These are phyloP conservation scores for Cryphonectria japonica DNA, from an alignment of 2,329 filamentous ascomycete genomes.

Conservation along the genomic window DNA sequence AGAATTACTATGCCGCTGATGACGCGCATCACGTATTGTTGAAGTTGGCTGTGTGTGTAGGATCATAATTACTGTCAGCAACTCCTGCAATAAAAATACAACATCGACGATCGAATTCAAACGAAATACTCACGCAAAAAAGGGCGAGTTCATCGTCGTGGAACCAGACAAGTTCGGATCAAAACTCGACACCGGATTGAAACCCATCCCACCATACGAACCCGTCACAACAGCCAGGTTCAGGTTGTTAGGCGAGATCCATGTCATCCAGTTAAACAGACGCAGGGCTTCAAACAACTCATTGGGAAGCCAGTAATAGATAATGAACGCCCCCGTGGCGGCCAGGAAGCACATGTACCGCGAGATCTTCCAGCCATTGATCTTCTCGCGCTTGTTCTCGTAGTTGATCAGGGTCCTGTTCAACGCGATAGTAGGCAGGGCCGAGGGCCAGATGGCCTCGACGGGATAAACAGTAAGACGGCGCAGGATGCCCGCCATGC, in stretches of 20 bases:
- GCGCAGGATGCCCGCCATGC: constrained; percentile 40
- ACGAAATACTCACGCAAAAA: constrained; percentile 9
- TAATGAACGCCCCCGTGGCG: constrained; percentile 2
- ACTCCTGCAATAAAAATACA: too few species aligned
- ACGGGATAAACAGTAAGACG: constrained; percentile 43
- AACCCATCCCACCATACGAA: constrained; percentile 40
- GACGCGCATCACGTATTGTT: constrained; percentile 18
- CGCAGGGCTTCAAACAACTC: constrained; percentile 12
- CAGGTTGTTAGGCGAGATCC: constrained; percentile 21
- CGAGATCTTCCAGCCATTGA: constrained; percentile 24
- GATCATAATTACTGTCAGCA: too few species aligned
- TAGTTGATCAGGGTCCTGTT: constrained; percentile 39
- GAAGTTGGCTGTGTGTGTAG: constrained; percentile 3
- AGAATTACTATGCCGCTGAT: constrained; percentile 47
- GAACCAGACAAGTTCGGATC: constrained; percentile 37
- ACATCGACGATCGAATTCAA: too few species aligned
- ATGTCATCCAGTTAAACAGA: constrained; percentile 24
- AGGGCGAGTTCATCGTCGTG: constrained; percentile 9
- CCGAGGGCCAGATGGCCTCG: constrained; percentile 40
- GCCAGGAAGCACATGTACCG: constrained; percentile 23
- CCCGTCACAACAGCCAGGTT: constrained; percentile 39
- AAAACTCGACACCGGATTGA: constrained; percentile 45
- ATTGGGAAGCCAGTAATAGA: constrained; percentile 26
- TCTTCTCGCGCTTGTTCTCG: constrained; percentile 18
- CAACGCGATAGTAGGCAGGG: constrained; percentile 41